Conservation (phyloP, 139 green algal species). For the Volvox africanus region DNA sequence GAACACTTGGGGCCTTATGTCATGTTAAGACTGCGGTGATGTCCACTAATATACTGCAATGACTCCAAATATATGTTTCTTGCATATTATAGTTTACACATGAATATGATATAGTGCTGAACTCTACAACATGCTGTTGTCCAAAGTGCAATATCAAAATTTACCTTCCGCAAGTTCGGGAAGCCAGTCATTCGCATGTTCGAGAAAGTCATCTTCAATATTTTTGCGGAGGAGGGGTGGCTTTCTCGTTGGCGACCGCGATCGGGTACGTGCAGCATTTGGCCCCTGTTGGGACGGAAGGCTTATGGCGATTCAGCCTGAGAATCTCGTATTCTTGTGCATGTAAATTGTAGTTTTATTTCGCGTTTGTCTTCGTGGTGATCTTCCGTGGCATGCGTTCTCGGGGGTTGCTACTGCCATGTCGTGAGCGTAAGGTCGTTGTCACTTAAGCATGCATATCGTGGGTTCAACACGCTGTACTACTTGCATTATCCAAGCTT, state of each 20-base stretch:
- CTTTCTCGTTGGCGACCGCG: not conserved
- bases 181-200: not conserved
- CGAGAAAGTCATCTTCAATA: too few species aligned
- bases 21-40: not conserved
- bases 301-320: too few species aligned
- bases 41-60: not conserved
- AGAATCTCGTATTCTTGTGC: too few species aligned
- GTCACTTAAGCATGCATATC: too few species aligned
- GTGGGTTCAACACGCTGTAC: too few species aligned
- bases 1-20: not conserved
- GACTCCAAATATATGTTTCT: not conserved
- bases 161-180: not conserved
- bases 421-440: not conserved
- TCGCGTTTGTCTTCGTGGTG: too few species aligned
- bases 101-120: not conserved
- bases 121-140: not conserved
- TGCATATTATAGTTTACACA: not conserved
- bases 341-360: too few species aligned
- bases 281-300: too few species aligned
- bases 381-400: not conserved
- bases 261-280: not conserved
- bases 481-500: too few species aligned
- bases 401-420: not conserved
- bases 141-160: not conserved
- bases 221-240: too few species aligned